These are phyloP conservation scores for Fusarium oligoseptatum DNA, from an alignment of 2,329 filamentous ascomycete species.

Conservation along the genomic window DNA sequence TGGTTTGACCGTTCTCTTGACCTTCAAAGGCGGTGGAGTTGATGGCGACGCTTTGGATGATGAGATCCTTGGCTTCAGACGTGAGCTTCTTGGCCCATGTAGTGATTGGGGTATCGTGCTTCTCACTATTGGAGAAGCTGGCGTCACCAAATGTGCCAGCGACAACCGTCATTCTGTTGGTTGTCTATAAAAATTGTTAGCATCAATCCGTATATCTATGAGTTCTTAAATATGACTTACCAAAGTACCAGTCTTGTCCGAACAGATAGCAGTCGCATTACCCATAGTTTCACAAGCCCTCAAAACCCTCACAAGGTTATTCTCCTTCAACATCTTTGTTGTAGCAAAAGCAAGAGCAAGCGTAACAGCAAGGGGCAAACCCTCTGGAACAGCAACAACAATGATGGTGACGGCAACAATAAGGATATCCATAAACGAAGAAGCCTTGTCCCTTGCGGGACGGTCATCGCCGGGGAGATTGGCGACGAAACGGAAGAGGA, in stretches of 20 bases:
- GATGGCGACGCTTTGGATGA: background rate
- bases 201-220: background rate
- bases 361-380: conserved; percentile 74
- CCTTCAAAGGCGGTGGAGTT: conserved; percentile 4
- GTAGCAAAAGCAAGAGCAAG: conserved; percentile 76
- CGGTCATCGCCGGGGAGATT: background rate
- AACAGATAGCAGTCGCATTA: conserved; percentile 80
- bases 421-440: background rate
- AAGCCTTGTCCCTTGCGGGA: background rate
- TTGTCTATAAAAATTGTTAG: background rate
- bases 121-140: background rate
- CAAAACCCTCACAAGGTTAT: conserved; percentile 75
- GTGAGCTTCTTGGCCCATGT: background rate
- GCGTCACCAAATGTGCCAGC: background rate
- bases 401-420: conserved; percentile 49
- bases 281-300: conserved; percentile 79
- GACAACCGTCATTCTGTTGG: background rate
- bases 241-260: conserved; percentile 63
- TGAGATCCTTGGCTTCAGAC: background rate
- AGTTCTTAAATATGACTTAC: conserved; percentile 31
- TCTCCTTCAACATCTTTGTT: conserved; percentile 76
- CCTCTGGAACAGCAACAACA: conserved; percentile 72
- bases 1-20: background rate
- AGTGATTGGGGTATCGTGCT: background rate
- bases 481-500: background rate